phyloP scores from a whole-genome alignment of 2,329 filamentous ascomycete genomes.

The Aspergillus pseudoviridinutans region DNA sequence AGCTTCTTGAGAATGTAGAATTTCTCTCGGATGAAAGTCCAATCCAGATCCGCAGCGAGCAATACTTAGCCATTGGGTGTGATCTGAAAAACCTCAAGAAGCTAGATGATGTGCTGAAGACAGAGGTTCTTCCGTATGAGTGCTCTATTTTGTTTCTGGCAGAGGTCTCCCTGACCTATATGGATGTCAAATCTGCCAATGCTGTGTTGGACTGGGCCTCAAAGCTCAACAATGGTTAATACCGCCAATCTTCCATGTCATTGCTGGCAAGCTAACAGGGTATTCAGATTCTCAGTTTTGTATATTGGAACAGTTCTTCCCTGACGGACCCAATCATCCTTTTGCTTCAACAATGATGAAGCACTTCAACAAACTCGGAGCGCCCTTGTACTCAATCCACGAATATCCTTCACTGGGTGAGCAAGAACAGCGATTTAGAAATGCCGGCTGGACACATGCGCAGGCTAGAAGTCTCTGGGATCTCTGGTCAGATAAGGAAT shows the following conservation, averaged over 20 bases:
- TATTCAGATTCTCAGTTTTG: slow-evolving; percentile 68
- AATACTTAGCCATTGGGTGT: slow-evolving; percentile 76
- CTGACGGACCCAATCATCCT: slow-evolving; percentile 71
- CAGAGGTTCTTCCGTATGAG: slow-evolving; percentile 54
- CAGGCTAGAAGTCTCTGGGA: slow-evolving; percentile 72
- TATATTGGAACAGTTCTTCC: slow-evolving; percentile 80
- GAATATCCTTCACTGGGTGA: slow-evolving; percentile 63
- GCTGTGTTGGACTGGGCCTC: slow-evolving; percentile 74
- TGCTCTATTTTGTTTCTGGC: slow-evolving; percentile 73
- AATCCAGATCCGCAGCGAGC: slow-evolving; percentile 60
- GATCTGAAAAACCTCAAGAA: slow-evolving; percentile 66
- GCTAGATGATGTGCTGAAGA: slow-evolving; percentile 58
- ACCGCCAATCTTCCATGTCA: background rate
- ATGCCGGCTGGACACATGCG: slow-evolving; percentile 64
- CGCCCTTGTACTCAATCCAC: slow-evolving; percentile 69
- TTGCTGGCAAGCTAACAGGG: slow-evolving; percentile 2
- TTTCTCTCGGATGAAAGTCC: slow-evolving; percentile 25
- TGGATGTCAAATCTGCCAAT: slow-evolving; percentile 71
- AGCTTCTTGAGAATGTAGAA: slow-evolving; percentile 47
- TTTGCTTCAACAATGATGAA: slow-evolving; percentile 83
- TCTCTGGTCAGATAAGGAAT: slow-evolving; percentile 68
- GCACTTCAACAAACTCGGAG: slow-evolving; percentile 77
- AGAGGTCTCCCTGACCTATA: slow-evolving; percentile 88
- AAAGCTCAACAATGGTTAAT: slow-evolving; percentile 61
- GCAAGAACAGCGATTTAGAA: slow-evolving; percentile 65